phyloP scores from a whole-genome alignment of 805 yeast genomes.

The Myxozyma melibiosi region DNA sequence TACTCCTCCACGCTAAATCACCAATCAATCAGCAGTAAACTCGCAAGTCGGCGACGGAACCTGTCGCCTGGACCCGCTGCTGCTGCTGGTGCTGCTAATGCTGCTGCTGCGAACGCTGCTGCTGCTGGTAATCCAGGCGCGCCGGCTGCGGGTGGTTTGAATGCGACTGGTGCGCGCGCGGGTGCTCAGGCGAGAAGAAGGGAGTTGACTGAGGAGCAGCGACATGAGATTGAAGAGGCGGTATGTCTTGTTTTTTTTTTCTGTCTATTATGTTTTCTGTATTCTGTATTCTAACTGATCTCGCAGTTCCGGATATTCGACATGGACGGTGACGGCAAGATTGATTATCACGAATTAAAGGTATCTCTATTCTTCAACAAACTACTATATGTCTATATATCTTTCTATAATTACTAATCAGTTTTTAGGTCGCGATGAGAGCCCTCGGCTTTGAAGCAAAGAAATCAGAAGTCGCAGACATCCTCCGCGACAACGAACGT shows the following conservation, averaged over 20 bases:
- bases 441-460: constrained; percentile 90
- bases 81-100: neutral
- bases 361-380: constrained; percentile 15
- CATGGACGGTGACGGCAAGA: constrained; percentile 83
- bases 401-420: neutral
- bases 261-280: neutral
- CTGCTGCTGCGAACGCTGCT: constrained; percentile 4
- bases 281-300: neutral
- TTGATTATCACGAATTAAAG: constrained; percentile 90
- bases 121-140: neutral
- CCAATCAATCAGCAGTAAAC: constrained; percentile 17
- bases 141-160: neutral
- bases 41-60: constrained; percentile 21
- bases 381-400: neutral
- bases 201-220: constrained; percentile 55
- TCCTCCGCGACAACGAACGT: constrained; percentile 78
- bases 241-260: constrained; percentile 2
- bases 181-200: constrained; percentile 4
- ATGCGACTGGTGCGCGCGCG: neutral
- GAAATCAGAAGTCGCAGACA: constrained; percentile 76
- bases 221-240: constrained; percentile 68
- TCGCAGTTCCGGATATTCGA: constrained; percentile 85
- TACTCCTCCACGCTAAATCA: constrained; percentile 20
- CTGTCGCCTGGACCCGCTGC: constrained; percentile 16
- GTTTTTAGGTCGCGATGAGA: constrained; percentile 71